Evolutionary conservation across 2,329 filamentous ascomycete genomes (phyloP), one percentile per base, ranked within the genome.

Genomic region (Colletotrichum sp.): DNA sequence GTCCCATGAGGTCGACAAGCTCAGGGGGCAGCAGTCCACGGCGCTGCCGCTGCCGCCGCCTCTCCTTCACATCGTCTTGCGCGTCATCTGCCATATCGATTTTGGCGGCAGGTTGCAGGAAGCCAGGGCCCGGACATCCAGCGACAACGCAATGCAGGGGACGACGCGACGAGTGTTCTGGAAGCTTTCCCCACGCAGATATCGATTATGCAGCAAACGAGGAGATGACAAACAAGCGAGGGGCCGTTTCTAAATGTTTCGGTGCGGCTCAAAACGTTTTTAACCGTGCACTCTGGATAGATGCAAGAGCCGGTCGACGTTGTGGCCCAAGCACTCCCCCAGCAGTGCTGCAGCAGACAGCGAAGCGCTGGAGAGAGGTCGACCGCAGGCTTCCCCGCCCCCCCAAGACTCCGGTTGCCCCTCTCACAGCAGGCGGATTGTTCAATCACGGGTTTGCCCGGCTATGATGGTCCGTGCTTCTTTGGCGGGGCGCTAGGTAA

Each of bases 1-100:
- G 88, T 10, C 83, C 81, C 21, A 91, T 78, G 10, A 91, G 84
- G 2, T 88, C 86, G 8, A 84, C 78, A 8, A 90, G 76, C 67
- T 87, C 86, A 7, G 86, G 85, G 16, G 89, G 85, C 26, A 89
- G 79, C 12, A 88, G 69, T 6, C 85, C 85, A 49, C 84, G 80
- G 16, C 79, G 80, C 62, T 80, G 81, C 8, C 79, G 80, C 62
- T 80, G 81, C 63, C 74, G 80, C 18, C 28, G 63, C 26, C 49
- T 59, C 15, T 73, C 73, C 7, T 2, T 13, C 39, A 34, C n/a
- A 65, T 66, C 60, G 15, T 65, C 66, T 60, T 49, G 55, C 21
- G 65, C 66, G 34, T 72, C 59, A 26, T 78, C 75, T 55, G 77
- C 62, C 77, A 57, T 80, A 74, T 60, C 77, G 80, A 68, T 80